A percentile compares a stretch with the other conserved stretches of the same genome.
phyloP scores from a whole-genome alignment of 768 basidiomycete species.

The Russula foetens region DNA sequence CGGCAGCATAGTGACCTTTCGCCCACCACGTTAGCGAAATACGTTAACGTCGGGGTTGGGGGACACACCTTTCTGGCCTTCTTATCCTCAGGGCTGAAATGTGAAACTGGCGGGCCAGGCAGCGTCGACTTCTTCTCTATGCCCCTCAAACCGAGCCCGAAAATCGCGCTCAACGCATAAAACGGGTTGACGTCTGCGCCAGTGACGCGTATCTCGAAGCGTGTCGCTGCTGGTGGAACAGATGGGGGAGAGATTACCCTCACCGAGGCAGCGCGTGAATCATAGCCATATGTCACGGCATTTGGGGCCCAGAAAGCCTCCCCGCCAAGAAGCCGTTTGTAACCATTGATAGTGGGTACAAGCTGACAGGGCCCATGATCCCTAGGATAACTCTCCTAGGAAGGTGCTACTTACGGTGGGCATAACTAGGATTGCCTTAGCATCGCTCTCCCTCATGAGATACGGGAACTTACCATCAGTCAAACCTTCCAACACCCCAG shows the following conservation, averaged over 20 bases:
- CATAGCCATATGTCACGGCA: conserved; percentile 90
- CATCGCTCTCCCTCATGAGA: not conserved
- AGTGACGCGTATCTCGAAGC: conserved; percentile 90
- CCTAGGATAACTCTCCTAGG: not conserved
- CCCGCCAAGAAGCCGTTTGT: conserved; percentile 92
- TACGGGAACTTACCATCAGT: conserved; percentile 58
- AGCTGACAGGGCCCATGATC: conserved; percentile 34
- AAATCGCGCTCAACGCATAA: conserved; percentile 81
- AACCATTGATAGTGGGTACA: conserved; percentile 91
- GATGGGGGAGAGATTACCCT: conserved; percentile 91
- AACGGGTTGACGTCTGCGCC: conserved; percentile 98
- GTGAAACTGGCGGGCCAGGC: conserved; percentile 60
- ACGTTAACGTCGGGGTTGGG: not conserved
- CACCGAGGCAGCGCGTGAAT: conserved; percentile 87
- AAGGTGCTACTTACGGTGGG: conserved; percentile 11
- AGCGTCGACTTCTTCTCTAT: conserved; percentile 70
- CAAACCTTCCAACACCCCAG: conserved; percentile 83
- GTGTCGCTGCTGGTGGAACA: conserved; percentile 69
- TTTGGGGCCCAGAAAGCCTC: conserved; percentile 95
- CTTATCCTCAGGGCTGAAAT: conserved; percentile 48
- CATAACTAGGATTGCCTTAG: conserved; percentile 13
- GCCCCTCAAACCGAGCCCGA: conserved; percentile 79
- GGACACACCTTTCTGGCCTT: conserved; percentile 43
- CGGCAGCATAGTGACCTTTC: conserved; percentile 66
- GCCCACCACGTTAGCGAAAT: not conserved